phyloP scores from a whole-genome alignment of 768 basidiomycete genomes.

The Psilocybe cyanescens region DNA sequence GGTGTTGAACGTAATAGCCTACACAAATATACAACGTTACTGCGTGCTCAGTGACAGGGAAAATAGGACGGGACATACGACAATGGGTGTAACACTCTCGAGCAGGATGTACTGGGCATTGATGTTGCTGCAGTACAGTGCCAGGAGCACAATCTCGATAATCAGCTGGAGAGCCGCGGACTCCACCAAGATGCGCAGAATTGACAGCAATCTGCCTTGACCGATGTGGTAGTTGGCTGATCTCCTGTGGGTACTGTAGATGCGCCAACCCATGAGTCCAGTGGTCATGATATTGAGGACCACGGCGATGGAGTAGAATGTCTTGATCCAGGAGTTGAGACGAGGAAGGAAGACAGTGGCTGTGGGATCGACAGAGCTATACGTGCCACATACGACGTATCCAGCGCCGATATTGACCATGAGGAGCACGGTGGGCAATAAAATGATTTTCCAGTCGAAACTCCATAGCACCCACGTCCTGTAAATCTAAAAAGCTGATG shows the following conservation, averaged over 20 bases:
- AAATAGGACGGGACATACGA: background rate
- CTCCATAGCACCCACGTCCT: conserved; percentile 7
- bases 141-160: conserved; percentile 1
- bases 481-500: conserved; percentile 3
- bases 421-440: background rate
- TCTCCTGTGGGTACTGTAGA: conserved; percentile 6
- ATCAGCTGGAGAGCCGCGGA: conserved; percentile 7
- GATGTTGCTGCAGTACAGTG: conserved; percentile 1
- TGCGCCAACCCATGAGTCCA: conserved; percentile 7
- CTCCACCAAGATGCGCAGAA: conserved; percentile 9
- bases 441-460: background rate
- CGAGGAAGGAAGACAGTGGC: conserved; percentile 5
- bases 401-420: conserved; percentile 3
- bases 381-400: conserved; percentile 11
- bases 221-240: conserved; percentile 6
- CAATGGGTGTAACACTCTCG: conserved; percentile 1
- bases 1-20: conserved; percentile 11
- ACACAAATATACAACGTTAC: no score
- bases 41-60: background rate
- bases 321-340: conserved; percentile 11
- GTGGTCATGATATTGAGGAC: conserved; percentile 9
- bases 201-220: conserved; percentile 1
- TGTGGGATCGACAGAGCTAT: conserved; percentile 2
- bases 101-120: conserved; percentile 7
- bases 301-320: conserved; percentile 6